Evolutionary conservation across 106 monocot genomes (phyloP).

Genomic region (Dendrobium officinale): DNA sequence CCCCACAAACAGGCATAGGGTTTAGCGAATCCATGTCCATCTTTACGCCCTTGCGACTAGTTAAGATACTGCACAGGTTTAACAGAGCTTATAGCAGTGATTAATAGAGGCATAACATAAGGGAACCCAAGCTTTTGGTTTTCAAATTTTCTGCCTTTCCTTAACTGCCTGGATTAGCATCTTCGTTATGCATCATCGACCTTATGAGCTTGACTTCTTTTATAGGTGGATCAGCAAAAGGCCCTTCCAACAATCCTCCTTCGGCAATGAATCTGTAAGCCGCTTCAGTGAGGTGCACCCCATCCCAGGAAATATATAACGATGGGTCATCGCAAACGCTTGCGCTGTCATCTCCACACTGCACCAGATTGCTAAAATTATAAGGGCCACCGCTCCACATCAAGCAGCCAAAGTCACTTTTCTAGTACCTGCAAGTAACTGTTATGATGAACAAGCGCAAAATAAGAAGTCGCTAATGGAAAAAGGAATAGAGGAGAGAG

Average conservation of each 20-base stretch:
- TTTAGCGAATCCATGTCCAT: no score
- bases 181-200: no score
- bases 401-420: slow-evolving; percentile 2
- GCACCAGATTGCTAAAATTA: neutral
- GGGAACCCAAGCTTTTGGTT: no score
- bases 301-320: slow-evolving; percentile 23
- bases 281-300: slow-evolving; percentile 23
- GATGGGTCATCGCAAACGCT: slow-evolving; percentile 14
- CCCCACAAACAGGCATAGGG: no score
- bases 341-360: slow-evolving; percentile 6
- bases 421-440: neutral
- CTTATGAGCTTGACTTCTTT: neutral
- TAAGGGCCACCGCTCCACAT: slow-evolving; percentile 13
- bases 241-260: slow-evolving; percentile 21
- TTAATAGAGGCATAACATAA: no score
- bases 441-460: neutral
- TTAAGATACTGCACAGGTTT: no score
- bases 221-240: slow-evolving; percentile 3
- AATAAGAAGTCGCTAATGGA: no score
- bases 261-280: slow-evolving; percentile 11
- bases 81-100: no score
- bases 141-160: no score
- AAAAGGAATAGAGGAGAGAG: neutral
- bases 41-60: no score
- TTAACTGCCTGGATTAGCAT: no score